Base-by-base conservation (phyloP, 2,329 filamentous ascomycete species). In the Coniochaeta prunicola region DNA sequence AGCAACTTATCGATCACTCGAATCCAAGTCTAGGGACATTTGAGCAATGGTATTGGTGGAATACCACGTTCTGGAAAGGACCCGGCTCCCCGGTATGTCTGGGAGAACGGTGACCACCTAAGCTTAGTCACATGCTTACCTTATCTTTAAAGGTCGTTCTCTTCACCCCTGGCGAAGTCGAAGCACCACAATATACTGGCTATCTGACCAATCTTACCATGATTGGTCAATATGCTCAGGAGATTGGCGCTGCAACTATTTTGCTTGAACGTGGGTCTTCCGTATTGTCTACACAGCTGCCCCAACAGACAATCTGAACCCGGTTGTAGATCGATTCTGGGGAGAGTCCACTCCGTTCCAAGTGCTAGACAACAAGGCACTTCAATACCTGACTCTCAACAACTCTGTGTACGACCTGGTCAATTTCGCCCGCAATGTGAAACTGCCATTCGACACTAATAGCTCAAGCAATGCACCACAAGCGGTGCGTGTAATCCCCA, bases 1-100 rank as follows among this genome's bases (percentile, higher is more conserved):
- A 79, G 61, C 84, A 86, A 68, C 72, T 81, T 58, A 79, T 86
- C 55, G 83, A 87, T 65, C 84, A 87, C 68, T 69, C 74, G 4
- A 72, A 84, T 63, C 81, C 81, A 1, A 71, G 71, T n/a, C 69
- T 82, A 13, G 81, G 81, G 12, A 84, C 77, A 0, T 84, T 84
- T 63, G 70, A 74, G 30, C 80, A 84, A 68, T 74, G 76, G 45
- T 84, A 77, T 66, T 83, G 76, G 72, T 84, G 75, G 66, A 79
- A 76, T 63, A 71, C 74, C 0, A 73, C 78, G 38, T 78, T 69
- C 63, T 85, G 80, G 79, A 71, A 71, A 13, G 82, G 81, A 0
- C 77, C 80, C 53, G 79, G 81, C 1, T 81, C 79, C 21, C 82
- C 82, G 7, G 76, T 82, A 66, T 63, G 67, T 69, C 26, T 21